Percentiles rank a stretch among this genome's conserved stretches.
These are phyloP conservation scores for Proliferodiscus dingleyae DNA, from an alignment of 2,329 filamentous ascomycete species.

Conservation along the genomic window DNA sequence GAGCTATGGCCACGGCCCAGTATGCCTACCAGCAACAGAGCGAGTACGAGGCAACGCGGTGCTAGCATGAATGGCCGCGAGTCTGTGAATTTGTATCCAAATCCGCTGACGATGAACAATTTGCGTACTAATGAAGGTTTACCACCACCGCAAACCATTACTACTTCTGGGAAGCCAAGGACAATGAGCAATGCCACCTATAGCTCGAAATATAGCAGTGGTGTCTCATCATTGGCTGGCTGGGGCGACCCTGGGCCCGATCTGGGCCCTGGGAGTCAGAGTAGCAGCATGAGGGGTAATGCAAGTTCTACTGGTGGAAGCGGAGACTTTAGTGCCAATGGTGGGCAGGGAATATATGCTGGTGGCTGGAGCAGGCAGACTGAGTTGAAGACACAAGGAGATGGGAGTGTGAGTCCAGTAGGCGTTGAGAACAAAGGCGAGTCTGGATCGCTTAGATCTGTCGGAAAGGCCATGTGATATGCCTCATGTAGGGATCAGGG, in stretches of 20 bases:
- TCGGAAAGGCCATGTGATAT: conserved; percentile 26
- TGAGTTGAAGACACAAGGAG: conserved; percentile 7
- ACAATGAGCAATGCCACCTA: conserved; percentile 14
- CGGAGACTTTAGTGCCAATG: conserved; percentile 7
- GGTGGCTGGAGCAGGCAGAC: conserved; percentile 10
- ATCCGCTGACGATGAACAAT: conserved; percentile 5
- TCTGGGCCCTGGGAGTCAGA: conserved; percentile 37
- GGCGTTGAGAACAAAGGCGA: conserved; percentile 15
- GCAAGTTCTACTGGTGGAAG: conserved; percentile 13
- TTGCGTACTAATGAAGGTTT: not conserved
- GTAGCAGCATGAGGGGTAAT: conserved; percentile 17
- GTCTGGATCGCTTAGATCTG: too few relatives aligned
- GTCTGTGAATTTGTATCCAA: conserved; percentile 3
- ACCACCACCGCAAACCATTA: not conserved
- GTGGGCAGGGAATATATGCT: not conserved
- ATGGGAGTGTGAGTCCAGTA: conserved; percentile 18
- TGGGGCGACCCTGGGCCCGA: conserved; percentile 54
- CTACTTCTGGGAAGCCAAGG: not conserved
- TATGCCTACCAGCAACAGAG: not conserved
- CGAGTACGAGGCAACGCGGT: conserved; percentile 2
- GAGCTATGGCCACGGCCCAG: conserved; percentile 36
- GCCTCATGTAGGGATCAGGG: too few relatives aligned
- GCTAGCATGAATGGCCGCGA: conserved; percentile 3
- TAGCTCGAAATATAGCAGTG: conserved; percentile 26
- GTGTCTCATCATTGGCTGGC: conserved; percentile 27